Percentiles rank a stretch among this genome's conserved stretches.
Evolutionary conservation across 1,284 basidiomycete species (phyloP).

Genomic region (Kalmanozyma brasiliensis): DNA sequence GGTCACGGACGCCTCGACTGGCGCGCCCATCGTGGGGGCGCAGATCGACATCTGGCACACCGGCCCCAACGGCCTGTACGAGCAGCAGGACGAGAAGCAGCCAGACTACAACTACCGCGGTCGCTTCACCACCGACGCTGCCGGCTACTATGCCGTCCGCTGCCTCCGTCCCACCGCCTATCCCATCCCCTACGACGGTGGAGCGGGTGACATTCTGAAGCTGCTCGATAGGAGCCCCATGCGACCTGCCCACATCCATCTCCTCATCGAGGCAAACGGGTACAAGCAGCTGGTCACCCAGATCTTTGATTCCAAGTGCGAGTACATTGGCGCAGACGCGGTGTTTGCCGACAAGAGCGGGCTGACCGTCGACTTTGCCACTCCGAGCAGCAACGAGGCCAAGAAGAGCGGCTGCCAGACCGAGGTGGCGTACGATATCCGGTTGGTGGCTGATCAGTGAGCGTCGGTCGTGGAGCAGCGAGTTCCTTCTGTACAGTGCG

Average conservation of each 20-base stretch:
- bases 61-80: conserved; percentile 69
- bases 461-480: not conserved
- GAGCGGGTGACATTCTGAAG: conserved; percentile 67
- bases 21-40: conserved; percentile 66
- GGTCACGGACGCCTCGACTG: conserved; percentile 61
- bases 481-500: not conserved
- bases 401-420: conserved; percentile 28
- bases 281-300: conserved; percentile 48
- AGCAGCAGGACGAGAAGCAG: conserved; percentile 68
- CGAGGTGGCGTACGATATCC: conserved; percentile 61
- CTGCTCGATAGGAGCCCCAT: conserved; percentile 68
- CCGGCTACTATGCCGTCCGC: conserved; percentile 65
- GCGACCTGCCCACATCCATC: conserved; percentile 69
- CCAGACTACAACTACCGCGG: conserved; percentile 67
- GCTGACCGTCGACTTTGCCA: conserved; percentile 64
- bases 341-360: conserved; percentile 69
- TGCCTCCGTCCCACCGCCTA: conserved; percentile 68
- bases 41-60: conserved; percentile 69
- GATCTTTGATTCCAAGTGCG: conserved; percentile 67
- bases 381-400: conserved; percentile 34
- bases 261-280: conserved; percentile 33
- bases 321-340: conserved; percentile 68
- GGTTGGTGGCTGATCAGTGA: conserved; percentile 43
- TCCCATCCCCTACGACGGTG: conserved; percentile 69
- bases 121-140: conserved; percentile 64